Base-by-base conservation (phyloP, 768 basidiomycete genomes). In the Termitomyces bulborhizus region DNA sequence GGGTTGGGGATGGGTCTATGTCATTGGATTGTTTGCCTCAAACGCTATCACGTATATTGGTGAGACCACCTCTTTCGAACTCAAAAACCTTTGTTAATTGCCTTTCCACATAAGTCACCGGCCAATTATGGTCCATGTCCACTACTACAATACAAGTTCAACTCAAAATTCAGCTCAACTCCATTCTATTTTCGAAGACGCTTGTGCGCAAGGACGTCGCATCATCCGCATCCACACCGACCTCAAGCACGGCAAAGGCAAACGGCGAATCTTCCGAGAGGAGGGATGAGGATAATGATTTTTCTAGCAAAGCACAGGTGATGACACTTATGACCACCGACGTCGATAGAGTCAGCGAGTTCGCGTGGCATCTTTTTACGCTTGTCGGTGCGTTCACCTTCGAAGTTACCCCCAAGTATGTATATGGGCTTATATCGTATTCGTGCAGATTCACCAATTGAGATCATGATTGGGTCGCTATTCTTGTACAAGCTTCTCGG, bases 281-380 rank as follows among this genome's bases (percentile, higher is more conserved):
- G 36, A 71, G 75, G 46, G 72, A 67, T 34, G 77, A 80, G 7
- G 82, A 84, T 54, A 78, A 80, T 24, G 81, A 83, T 46, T 83
- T 85, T 59, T 82, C 82, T 8, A 83, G 79, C 65, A 85, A 85
- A 64, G 81, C 82, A 6, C 82, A 96, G 71, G 85, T 97, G 62
- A 94, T 96, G 93, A 95, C 90, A 2, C 79, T 96, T 29, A 94
- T 96, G 90, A 95, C 93, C 6, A 93, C 92, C 5, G 93, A 97
- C 61, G 91, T 94, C 29, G 92, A 95, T 67, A 80, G 93, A 53
- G 86, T 95, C 58, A 84, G 86, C 67, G 90, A 95, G 49, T 90
- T 95, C 63, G 71, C 84, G 1, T 89, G 84, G 83, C 87, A 92
- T 65, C 60, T 87, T 50, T 91, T 88, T 65, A 74, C 86, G 1